Evolutionary conservation across 345 rosid genomes (phyloP).

Genomic region (Leavenworthia alabamica): DNA sequence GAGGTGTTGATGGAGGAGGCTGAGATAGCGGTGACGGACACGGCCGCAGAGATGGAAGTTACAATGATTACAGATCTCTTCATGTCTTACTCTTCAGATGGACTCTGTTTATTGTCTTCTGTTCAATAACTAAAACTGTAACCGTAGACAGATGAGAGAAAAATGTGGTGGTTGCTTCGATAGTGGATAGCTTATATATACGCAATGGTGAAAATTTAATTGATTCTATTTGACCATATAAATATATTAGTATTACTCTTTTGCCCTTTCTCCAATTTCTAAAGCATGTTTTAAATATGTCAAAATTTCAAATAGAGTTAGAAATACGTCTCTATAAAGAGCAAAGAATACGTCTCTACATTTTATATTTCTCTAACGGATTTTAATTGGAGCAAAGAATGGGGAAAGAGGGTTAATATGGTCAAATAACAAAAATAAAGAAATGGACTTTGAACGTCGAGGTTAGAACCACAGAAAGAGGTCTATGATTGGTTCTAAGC

Average conservation of each 20-base stretch:
- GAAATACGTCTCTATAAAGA: too few relatives aligned
- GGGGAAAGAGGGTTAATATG: conserved; percentile 5
- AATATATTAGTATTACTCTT: conserved; percentile 2
- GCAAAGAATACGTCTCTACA: too few relatives aligned
- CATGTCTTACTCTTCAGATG: conserved; percentile 26
- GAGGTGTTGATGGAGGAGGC: conserved; percentile 44
- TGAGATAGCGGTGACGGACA: conserved; percentile 48
- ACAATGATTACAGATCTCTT: conserved; percentile 53
- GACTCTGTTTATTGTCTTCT: not conserved
- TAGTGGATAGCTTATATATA: conserved; percentile 21
- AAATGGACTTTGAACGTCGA: not conserved
- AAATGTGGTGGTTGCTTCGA: not conserved
- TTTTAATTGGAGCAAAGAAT: too few relatives aligned
- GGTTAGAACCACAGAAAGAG: conserved; percentile 28
- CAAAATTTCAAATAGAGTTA: too few relatives aligned
- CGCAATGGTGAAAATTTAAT: conserved; percentile 17
- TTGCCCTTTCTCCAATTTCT: conserved; percentile 6
- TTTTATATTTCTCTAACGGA: too few relatives aligned
- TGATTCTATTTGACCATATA: too few relatives aligned
- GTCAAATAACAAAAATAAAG: not conserved
- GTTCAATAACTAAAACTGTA: not conserved
- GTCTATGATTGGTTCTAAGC: conserved; percentile 20
- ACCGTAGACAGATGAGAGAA: conserved; percentile 17
- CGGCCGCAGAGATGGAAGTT: conserved; percentile 44
- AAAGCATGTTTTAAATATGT: not conserved